Evolutionary conservation across 768 basidiomycete species (phyloP).

Genomic region (Russula sp.): DNA sequence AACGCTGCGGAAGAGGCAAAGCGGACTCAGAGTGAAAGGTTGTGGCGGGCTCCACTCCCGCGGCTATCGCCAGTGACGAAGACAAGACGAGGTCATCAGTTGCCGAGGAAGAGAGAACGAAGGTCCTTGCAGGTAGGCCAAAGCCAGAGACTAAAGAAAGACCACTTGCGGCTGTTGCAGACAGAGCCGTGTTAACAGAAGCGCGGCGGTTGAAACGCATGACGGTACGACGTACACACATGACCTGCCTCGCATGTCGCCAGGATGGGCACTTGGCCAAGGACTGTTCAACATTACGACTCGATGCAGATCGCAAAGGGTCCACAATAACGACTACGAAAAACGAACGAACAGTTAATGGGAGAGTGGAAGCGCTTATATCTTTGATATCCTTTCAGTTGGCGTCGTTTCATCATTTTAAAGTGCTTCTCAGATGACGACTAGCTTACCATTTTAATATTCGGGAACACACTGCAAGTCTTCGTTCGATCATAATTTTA

Average conservation of each 20-base stretch:
- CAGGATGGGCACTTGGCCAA: conserved; percentile 78
- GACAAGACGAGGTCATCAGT: conserved; percentile 31
- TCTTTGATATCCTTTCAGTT: too few relatives aligned
- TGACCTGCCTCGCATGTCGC: conserved; percentile 85
- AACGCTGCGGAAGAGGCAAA: conserved; percentile 49
- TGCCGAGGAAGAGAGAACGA: conserved; percentile 31
- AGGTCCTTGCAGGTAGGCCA: conserved; percentile 33
- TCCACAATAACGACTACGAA: conserved; percentile 32
- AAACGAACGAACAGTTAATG: too few relatives aligned
- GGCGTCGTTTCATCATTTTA: too few relatives aligned
- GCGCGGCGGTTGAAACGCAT: conserved; percentile 62
- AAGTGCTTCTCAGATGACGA: neutral
- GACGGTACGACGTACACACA: conserved; percentile 52
- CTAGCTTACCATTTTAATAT: neutral
- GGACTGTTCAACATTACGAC: conserved; percentile 59
- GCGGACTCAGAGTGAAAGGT: conserved; percentile 37
- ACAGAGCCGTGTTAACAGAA: conserved; percentile 46
- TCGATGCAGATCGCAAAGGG: conserved; percentile 29
- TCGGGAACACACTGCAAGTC: neutral
- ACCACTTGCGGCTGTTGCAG: conserved; percentile 29
- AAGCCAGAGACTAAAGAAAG: conserved; percentile 35
- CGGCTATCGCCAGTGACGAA: conserved; percentile 12
- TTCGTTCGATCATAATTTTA: neutral
- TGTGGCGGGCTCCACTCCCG: neutral
- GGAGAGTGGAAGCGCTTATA: too few relatives aligned